Evolutionary conservation across 495 filamentous ascomycete species (phyloP), one percentile per base, ranked within the genome.

Genomic region (Daldinia decipiens): DNA sequence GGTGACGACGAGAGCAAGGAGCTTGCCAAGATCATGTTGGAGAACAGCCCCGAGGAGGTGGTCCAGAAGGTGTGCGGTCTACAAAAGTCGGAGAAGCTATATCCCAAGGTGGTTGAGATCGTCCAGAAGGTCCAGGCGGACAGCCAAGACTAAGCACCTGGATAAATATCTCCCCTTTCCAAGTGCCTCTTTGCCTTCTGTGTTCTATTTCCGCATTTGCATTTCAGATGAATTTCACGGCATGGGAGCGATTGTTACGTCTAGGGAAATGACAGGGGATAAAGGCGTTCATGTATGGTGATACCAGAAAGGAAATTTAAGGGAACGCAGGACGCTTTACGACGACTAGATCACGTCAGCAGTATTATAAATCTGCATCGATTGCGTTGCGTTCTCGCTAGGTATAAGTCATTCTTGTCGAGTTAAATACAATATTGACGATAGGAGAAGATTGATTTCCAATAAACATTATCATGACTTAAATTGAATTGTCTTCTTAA

Each of bases 1-100:
- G 93, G 88, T 24, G 94, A 97, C 73, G 91, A 94, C 0, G 94
- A 97, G 88, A 94, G 91, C 76, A 82, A 76, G 34, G 88, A 95
- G 73, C 85, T 97, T 45, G 92, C 92, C 69, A 89, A 91, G 83
- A 93, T 94, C 76, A 89, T 97, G 82, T 87, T 90, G 72, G 84
- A 87, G 68, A 86, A 88, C 74, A 80, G 78, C 7, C 83, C 90
- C 50, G 89, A 92, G 67, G 90, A 89, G 2, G 89, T 92, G 7
- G 87, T 89, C 62, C 80, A 79, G 73, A 82, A 93, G 78, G 86
- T 97, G 59, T 93, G 90, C 65, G 92, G 92, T 19, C 82, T 97
- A 26, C 87, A 91, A 71, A 79, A 87, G 65, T 80, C 75, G 6
- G 91, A 97, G 75, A 88, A 90, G 67, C 82, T 97, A 17, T 97